phyloP scores from a whole-genome alignment of 345 rosid genomes.

The Bruguiera parviflora region DNA sequence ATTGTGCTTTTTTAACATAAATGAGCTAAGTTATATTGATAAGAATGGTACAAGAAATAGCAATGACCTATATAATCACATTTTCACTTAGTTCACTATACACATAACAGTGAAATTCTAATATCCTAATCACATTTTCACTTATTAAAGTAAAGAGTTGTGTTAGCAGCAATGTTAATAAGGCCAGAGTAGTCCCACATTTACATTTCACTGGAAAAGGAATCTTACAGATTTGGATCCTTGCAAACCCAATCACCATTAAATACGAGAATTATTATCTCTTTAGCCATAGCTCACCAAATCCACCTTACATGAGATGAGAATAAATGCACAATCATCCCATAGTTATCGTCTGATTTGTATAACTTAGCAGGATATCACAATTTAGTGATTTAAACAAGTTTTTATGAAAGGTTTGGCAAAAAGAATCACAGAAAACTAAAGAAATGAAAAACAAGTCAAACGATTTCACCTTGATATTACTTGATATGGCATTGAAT shows the following conservation, averaged over 20 bases:
- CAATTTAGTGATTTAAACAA: no score
- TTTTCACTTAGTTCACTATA: no score
- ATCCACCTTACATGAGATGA: background rate
- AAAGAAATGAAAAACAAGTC: background rate
- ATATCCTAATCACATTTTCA: no score
- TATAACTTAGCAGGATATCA: no score
- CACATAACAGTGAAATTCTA: no score
- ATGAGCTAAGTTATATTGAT: no score
- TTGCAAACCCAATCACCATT: constrained; percentile 2
- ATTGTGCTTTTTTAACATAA: no score
- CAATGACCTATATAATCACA: no score
- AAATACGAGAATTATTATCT: constrained; percentile 1
- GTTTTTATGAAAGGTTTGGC: background rate
- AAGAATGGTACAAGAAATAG: no score
- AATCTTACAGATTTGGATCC: background rate
- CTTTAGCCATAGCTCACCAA: background rate
- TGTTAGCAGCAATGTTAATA: constrained; percentile 2
- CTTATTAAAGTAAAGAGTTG: no score
- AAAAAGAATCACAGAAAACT: background rate
- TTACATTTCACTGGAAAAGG: background rate
- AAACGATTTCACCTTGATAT: constrained; percentile 69
- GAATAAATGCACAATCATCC: background rate
- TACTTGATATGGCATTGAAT: constrained; percentile 99
- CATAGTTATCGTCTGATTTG: background rate
- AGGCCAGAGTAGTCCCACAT: background rate